Evolutionary conservation across 2,329 filamentous ascomycete genomes (phyloP), one percentile per base, ranked within the genome.

Genomic region (Nothopassalora personata): DNA sequence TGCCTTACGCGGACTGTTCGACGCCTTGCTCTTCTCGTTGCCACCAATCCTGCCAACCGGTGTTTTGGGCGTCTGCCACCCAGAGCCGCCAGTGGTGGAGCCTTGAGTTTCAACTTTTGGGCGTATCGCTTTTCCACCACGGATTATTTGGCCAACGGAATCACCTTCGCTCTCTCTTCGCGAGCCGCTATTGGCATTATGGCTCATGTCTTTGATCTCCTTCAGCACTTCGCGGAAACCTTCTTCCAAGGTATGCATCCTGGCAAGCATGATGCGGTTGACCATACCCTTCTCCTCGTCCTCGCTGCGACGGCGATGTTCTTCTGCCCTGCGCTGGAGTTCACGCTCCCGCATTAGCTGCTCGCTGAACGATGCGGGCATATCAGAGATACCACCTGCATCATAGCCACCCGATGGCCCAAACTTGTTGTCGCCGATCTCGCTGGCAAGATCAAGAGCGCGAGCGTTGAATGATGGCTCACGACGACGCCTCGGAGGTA

Each of bases 161-260:
- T 68, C 71, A 3, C 52, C 66, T 54, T 70, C 68, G 34, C 69
- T 72, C 18, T 69, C 67, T 23, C 68, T 57, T 31, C 70, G 58
- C 34, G 69, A 70, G 13, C 55, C 43, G 36, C 57, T 65, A 23
- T 61, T 65, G 30, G 60, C 59, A n/a, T 60, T 61, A 47, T 64
- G 62, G 28, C 60, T 66, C 56, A 69, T 64, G 45, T 70, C 70
- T 53, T 71, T 72, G 45, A 74, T 72, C 61, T 73, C 72, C 55
- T 66, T 71, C 31, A 74, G 57, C 9, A 75, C 87, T 60, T 96
- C 90, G 2, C 88, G 83, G 72, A 97, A 93, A 13, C 91, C 88
- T 74, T 96, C 91, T 72, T 97, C 92, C 1, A 97, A 80, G 7
- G 88, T 93, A 72, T 94, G 94, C 91, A 97, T 97, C 34, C 91